A percentile compares a stretch with the other conserved stretches of the same genome.
These are phyloP conservation scores for Eucalyptus polybractea DNA, from an alignment of 345 rosid species.

Conservation along the genomic window DNA sequence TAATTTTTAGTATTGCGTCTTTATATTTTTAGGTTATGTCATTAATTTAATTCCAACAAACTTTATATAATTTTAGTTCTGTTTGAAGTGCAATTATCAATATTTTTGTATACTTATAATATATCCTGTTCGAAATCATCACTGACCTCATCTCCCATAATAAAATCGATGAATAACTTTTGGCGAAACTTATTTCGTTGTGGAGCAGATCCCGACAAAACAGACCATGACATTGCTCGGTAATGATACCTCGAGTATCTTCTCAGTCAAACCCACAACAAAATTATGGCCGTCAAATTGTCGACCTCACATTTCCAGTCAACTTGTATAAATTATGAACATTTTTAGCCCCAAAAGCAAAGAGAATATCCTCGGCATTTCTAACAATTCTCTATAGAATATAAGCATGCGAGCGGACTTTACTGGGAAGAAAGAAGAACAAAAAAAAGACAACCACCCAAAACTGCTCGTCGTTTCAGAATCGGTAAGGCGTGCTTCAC, in stretches of 20 bases:
- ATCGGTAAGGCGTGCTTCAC: not conserved
- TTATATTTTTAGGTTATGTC: not conserved
- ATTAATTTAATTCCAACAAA: too few species aligned
- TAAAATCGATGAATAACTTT: not conserved
- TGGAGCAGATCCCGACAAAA: not conserved
- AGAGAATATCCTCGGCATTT: not conserved
- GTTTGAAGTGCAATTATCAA: not conserved
- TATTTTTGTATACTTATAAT: not conserved
- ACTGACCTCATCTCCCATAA: not conserved
- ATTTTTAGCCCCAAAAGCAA: not conserved
- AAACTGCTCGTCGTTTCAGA: not conserved
- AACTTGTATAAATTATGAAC: not conserved
- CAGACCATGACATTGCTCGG: not conserved
- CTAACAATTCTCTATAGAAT: not conserved
- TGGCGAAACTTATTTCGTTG: not conserved
- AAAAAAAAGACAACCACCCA: not conserved
- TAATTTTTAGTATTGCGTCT: not conserved
- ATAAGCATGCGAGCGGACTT: not conserved
- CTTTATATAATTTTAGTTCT: too few species aligned
- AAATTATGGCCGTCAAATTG: not conserved
- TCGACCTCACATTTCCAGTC: not conserved
- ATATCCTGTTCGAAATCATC: not conserved
- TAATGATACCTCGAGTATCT: not conserved
- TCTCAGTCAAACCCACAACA: not conserved
- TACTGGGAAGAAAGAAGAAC: not conserved